A percentile compares a stretch with the other conserved stretches of the same genome.
Evolutionary conservation across 73 alveolate species (phyloP).

Genomic region (Effrenium voratum): DNA sequence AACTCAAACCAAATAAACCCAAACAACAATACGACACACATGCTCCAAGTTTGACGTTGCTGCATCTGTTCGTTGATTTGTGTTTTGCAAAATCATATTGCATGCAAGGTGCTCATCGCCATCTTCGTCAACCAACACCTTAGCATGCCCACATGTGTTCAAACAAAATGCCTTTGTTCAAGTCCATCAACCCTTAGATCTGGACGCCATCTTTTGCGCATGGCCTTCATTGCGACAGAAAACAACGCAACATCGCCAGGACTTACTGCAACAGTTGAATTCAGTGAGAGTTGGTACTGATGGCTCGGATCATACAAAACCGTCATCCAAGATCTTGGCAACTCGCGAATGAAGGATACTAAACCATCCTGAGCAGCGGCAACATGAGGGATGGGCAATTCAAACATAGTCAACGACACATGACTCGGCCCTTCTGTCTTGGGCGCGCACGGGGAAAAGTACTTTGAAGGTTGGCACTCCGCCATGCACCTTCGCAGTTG

Average conservation of each 20-base stretch:
- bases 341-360: not conserved
- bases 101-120: constrained; percentile 83
- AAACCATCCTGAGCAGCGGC: constrained; percentile 5
- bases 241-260: not conserved
- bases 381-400: not conserved
- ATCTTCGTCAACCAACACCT: constrained; percentile 64
- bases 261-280: not conserved
- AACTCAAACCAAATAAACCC: too few relatives aligned
- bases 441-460: constrained; percentile 25
- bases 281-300: not conserved
- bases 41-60: too few relatives aligned
- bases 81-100: too few relatives aligned
- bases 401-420: not conserved
- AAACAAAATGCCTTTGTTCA: not conserved
- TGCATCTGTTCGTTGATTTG: too few relatives aligned
- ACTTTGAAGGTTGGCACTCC: constrained; percentile 24
- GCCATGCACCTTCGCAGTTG: constrained; percentile 25
- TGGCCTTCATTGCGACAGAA: not conserved
- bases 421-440: not conserved
- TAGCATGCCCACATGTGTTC: not conserved
- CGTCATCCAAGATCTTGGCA: not conserved
- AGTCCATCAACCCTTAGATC: not conserved
- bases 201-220: constrained; percentile 21
- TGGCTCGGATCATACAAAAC: not conserved
- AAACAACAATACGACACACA: too few relatives aligned